Evolutionary conservation across 192 early-diverging fungal species (phyloP), one percentile per base, ranked within the genome.

Genomic region (Coemansia sp.): DNA sequence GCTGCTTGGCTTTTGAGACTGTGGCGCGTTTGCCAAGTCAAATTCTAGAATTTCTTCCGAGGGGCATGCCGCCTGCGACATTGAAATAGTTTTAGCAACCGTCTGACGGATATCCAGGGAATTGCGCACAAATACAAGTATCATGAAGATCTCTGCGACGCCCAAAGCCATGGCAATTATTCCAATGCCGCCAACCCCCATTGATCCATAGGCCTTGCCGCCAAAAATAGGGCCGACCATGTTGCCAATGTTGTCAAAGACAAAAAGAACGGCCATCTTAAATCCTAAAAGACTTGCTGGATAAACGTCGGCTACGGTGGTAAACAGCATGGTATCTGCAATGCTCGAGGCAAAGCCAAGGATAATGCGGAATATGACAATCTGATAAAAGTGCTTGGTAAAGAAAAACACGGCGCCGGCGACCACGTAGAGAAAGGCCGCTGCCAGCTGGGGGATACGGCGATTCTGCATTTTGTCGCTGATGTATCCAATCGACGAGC

Each of bases 191-290:
- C 66, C 48, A 22, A 79, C 64, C n/a, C 76, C 76, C 76, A 70
- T 74, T 11, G 45, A 56, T 34, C 71, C 71, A 25, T 79, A 79
- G 7, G 68, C 64, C 51, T 68, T 67, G 28, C 76, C 76, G 46
- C 76, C 76, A 6, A 79, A 46, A 29, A 72, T 46, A 14, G 76
- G 76, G 0, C 76, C 76, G 16, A 79, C 30, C 76, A 79, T 79
- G 28, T 79, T 74, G 55, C 76, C 76, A 25, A 79, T 32, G 16
- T 79, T 73, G 65, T 79, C 76, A 58, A 79, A 79, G 10, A 74
- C 68, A 65, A 79, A 79, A 1, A 79, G 58, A 2, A 79, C 49
- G 0, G 76, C 64, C 68, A 74, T 79, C 24, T 74, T 73, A 14
- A 74, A 61, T 9, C 76, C 76, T 13, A 79, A 71, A 14, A 79